Base-by-base conservation (phyloP, 2,329 filamentous ascomycete species). In the Gremmenia infestans region DNA sequence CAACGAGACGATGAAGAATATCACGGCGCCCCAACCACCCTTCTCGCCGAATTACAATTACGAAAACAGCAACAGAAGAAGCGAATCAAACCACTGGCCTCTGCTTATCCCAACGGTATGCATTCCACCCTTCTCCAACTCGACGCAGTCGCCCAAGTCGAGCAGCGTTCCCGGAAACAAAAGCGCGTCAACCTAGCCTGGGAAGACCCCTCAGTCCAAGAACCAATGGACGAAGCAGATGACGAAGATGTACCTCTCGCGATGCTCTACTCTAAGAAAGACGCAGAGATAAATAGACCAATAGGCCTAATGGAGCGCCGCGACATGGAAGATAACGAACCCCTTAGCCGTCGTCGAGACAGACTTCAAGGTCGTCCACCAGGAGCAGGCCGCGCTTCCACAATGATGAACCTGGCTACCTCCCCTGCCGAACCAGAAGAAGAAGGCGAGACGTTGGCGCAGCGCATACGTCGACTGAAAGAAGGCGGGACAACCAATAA, bases 161-260 rank as follows among this genome's bases (percentile, higher is more conserved):
- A 96, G 70, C 86, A 86, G 63, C 85, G 86, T 61, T 80, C 87
- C 28, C 83, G 93, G 39, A 81, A 87, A 65, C 81, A 81, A 55
- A 89, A 88, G 67, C 88, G 86, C 56, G 84, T 96, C 36, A 90
- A 90, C 56, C 78, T 99, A 36, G 94, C 93, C 1, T 99, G 94
- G 94, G 92, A 97, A 72, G 87, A 88, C 50, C 80, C 80, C 1
- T 64, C 72, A 17, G 73, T 74, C 12, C 74, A 76, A 7, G 76
- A 81, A 53, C 65, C 69, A 2, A 70, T 67, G 19, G 71, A 73
- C 14, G 75, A 76, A 23, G 78, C 78, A 0, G 83, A 84, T 50
- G 91, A 96, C 61, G 89, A 93, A 53, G 93, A 97, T 65, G 86
- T 96, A 1, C 94, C 94, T 0, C 78, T 99, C 4, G 94, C 88